phyloP scores from a whole-genome alignment of 148 eudicot genomes.

The Nepenthes gracilis region DNA sequence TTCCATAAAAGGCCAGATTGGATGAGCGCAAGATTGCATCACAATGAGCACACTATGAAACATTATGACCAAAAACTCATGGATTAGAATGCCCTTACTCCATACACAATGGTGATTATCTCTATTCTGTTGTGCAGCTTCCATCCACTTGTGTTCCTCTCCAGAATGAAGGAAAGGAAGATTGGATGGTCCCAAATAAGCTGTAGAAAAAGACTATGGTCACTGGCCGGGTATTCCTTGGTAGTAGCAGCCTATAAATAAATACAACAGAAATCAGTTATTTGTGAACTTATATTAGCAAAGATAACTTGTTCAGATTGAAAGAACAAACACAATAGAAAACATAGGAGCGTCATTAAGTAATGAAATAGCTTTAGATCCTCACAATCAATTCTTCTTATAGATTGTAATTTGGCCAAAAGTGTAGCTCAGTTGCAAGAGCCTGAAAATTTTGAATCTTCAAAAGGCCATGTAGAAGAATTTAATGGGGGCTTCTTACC shows the following conservation, averaged over 20 bases:
- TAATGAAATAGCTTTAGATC: too few species aligned
- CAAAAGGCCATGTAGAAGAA: not conserved
- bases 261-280: not conserved
- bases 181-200: slow-evolving; percentile 41
- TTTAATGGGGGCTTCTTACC: slow-evolving; percentile 12
- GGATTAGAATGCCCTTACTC: slow-evolving; percentile 15
- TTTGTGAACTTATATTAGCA: not conserved
- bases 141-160: slow-evolving; percentile 29
- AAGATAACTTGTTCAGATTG: not conserved
- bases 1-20: too few species aligned
- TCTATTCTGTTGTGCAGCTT: slow-evolving; percentile 14
- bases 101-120: slow-evolving; percentile 24
- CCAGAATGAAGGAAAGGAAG: slow-evolving; percentile 22
- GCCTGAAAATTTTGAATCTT: too few species aligned
- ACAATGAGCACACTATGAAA: not conserved
- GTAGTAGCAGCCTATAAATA: slow-evolving; percentile 20
- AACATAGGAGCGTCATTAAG: too few species aligned
- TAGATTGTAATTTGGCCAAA: too few species aligned
- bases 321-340: too few species aligned
- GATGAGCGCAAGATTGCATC: not conserved
- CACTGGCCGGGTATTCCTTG: slow-evolving; percentile 32
- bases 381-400: too few species aligned
- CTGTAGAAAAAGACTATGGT: slow-evolving; percentile 43
- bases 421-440: too few species aligned
- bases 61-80: not conserved